Conservation (phyloP, 2,329 filamentous ascomycete species). For the Colletotrichum sp. region DNA sequence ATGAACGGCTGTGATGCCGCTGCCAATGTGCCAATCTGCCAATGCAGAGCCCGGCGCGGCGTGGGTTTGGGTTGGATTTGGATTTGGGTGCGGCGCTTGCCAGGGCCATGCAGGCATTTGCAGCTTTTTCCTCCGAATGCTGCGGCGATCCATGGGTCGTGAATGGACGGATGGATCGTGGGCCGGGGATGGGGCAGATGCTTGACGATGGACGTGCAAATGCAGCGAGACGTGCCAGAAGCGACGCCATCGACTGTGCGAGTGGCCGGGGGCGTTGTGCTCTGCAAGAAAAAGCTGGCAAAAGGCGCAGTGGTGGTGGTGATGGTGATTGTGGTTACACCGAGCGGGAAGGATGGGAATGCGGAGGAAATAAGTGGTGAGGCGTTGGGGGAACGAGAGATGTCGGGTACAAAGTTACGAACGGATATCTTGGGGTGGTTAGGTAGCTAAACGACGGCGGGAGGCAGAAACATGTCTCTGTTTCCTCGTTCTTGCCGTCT, state of each 20-base stretch:
- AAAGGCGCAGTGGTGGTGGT: neutral
- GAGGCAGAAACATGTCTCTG: slow-evolving; percentile 1
- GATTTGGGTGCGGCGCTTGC: slow-evolving; percentile 5
- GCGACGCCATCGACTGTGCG: neutral
- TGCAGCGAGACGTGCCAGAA: neutral
- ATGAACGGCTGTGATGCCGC: neutral
- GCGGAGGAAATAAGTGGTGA: neutral
- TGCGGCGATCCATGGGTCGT: neutral
- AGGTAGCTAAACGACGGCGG: neutral
- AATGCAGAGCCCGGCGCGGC: neutral
- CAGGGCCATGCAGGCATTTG: neutral
- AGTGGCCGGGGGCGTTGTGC: neutral
- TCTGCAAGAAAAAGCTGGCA: neutral
- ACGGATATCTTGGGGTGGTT: neutral
- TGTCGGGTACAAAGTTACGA: too few species aligned
- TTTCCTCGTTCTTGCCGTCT: neutral
- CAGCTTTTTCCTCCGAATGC: neutral
- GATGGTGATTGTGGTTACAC: neutral
- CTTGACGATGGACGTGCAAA: neutral
- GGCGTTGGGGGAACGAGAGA: neutral
- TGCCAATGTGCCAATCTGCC: slow-evolving; percentile 10
- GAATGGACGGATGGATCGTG: neutral
- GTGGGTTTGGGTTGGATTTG: neutral
- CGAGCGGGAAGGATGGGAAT: neutral
- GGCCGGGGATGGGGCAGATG: neutral